A percentile compares a stretch with the other conserved stretches of the same genome.
Conservation (phyloP, 2,329 filamentous ascomycete species). For the Hymenoscyphus albidus region DNA sequence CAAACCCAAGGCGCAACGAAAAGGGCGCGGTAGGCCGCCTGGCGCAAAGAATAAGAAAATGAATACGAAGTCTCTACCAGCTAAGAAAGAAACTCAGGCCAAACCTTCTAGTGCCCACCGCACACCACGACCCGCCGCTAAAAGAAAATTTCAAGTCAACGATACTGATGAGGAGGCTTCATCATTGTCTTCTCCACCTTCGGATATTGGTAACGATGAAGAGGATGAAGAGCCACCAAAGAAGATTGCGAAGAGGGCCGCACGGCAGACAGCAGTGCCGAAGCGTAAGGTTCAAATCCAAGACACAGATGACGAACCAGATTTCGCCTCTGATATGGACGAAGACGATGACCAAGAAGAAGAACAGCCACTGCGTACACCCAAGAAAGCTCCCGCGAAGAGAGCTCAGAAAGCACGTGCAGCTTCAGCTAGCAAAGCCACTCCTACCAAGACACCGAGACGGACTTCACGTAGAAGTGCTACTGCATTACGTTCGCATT, state of each 20-base stretch:
- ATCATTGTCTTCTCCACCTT: conserved; percentile 13
- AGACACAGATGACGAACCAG: conserved; percentile 5
- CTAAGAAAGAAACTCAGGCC: conserved; percentile 14
- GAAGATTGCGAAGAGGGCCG: conserved; percentile 10
- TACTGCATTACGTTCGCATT: conserved; percentile 30
- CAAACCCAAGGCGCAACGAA: conserved; percentile 10
- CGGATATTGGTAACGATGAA: conserved; percentile 10
- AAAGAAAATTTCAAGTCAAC: conserved; percentile 16
- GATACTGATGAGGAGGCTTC: conserved; percentile 21
- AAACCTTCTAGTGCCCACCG: conserved; percentile 9
- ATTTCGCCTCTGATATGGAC: not conserved
- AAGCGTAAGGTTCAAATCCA: not conserved
- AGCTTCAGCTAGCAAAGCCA: conserved; percentile 1
- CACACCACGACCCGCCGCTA: not conserved
- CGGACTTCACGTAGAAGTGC: conserved; percentile 29
- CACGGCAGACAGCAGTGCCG: not conserved
- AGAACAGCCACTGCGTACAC: not conserved
- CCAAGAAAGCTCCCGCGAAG: conserved; percentile 1
- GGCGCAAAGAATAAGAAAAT: conserved; percentile 18
- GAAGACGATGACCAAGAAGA: not conserved
- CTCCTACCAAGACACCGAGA: conserved; percentile 25
- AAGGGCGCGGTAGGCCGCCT: conserved; percentile 23
- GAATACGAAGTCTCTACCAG: conserved; percentile 4
- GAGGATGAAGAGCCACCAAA: conserved; percentile 16
- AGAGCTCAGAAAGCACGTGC: not conserved